These are phyloP conservation scores for Ulota crispa DNA, from an alignment of 225 moss, liverwort and hornwort genomes.

Conservation along the genomic window DNA sequence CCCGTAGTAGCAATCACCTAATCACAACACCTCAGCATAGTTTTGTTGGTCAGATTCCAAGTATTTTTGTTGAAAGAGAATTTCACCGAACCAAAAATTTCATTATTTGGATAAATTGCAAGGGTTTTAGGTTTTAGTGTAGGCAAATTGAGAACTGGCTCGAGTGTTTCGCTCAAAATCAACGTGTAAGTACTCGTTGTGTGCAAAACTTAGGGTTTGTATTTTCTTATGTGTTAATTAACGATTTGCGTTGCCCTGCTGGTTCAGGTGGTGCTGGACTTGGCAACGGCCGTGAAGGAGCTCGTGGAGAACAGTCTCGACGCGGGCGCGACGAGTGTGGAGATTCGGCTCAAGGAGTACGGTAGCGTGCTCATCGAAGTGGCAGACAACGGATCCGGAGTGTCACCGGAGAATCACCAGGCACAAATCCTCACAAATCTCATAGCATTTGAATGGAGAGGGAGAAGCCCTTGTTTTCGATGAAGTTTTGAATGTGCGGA, in stretches of 20 bases:
- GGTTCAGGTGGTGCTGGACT: slow-evolving; percentile 80
- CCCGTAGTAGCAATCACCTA: too few relatives aligned
- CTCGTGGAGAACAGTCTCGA: slow-evolving; percentile 97
- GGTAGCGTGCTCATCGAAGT: slow-evolving; percentile 87
- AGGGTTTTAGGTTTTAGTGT: too few relatives aligned
- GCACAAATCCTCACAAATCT: slow-evolving; percentile 18
- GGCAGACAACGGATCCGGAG: slow-evolving; percentile 90
- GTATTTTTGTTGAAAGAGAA: not conserved
- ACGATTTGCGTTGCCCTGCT: not conserved
- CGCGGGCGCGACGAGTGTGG: slow-evolving; percentile 82
- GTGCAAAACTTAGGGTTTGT: too few relatives aligned
- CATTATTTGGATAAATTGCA: not conserved
- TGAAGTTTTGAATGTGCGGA: not conserved
- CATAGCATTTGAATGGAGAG: not conserved
- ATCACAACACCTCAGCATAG: too few relatives aligned
- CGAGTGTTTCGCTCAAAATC: not conserved
- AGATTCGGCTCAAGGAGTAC: slow-evolving; percentile 87
- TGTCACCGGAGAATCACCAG: slow-evolving; percentile 81
- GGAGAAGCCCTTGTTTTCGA: not conserved
- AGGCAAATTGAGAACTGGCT: not conserved
- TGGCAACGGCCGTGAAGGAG: slow-evolving; percentile 95
- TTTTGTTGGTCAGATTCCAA: not conserved
- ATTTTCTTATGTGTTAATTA: not conserved
- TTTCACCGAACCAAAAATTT: not conserved
- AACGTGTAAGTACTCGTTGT: not conserved